Evolutionary conservation across 331 rosid genomes (phyloP).

Genomic region (Rhamnella rubrinervis): DNA sequence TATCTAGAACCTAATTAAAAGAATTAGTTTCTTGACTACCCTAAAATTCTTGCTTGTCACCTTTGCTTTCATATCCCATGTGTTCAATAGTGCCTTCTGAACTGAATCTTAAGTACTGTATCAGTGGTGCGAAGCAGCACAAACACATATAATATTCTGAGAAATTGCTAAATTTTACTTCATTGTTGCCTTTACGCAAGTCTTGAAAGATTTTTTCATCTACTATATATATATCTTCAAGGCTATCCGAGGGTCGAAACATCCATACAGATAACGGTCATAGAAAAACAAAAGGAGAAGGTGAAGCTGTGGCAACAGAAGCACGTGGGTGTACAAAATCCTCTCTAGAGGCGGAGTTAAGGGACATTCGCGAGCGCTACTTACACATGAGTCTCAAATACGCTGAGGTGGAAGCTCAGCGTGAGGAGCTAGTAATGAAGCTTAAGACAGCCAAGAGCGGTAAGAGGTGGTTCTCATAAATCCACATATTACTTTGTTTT

Average conservation of each 20-base stretch:
- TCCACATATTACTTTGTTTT: background rate
- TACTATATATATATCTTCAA: slow-evolving; percentile 18
- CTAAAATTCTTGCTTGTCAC: background rate
- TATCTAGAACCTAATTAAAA: too few species aligned
- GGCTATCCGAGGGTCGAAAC: slow-evolving; percentile 47
- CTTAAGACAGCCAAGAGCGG: slow-evolving; percentile 43
- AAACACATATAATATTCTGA: background rate
- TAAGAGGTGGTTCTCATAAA: slow-evolving; percentile 48
- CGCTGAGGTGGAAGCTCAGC: slow-evolving; percentile 88
- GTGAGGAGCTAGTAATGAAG: slow-evolving; percentile 93
- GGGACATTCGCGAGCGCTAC: slow-evolving; percentile 83
- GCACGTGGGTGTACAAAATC: slow-evolving; percentile 55
- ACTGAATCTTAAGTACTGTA: too few species aligned
- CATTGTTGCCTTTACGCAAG: background rate
- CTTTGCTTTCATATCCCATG: too few species aligned
- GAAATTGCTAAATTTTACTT: background rate
- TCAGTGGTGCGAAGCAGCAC: too few species aligned
- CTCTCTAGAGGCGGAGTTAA: slow-evolving; percentile 70
- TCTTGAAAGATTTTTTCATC: slow-evolving; percentile 5
- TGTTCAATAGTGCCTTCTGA: too few species aligned
- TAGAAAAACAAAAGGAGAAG: slow-evolving; percentile 40
- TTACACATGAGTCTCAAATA: slow-evolving; percentile 87
- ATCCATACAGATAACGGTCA: slow-evolving; percentile 31
- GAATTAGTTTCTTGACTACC: background rate
- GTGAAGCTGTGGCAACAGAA: slow-evolving; percentile 57